Evolutionary conservation across 371 early-diverging fungal genomes (phyloP).

Genomic region (Rhizopus delemar): DNA sequence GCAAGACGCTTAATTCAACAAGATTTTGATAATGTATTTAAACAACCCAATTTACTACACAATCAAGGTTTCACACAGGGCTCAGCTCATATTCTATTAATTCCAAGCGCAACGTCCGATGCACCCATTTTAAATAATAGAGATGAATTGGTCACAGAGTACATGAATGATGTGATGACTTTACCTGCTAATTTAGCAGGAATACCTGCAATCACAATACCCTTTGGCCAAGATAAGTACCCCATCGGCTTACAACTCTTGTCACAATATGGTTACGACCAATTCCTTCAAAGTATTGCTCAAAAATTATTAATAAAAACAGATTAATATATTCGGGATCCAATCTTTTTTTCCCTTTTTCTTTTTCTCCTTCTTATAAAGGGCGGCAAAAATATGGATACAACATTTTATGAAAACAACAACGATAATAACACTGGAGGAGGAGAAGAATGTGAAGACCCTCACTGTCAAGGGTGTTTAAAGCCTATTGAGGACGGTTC

Average conservation of each 20-base stretch:
- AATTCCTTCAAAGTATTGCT: constrained; percentile 50
- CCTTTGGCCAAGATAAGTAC: constrained; percentile 54
- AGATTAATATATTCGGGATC: neutral
- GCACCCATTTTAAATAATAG: constrained; percentile 56
- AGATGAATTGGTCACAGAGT: constrained; percentile 47
- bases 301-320: constrained; percentile 8
- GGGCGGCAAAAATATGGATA: neutral
- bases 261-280: constrained; percentile 83
- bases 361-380: neutral
- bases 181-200: constrained; percentile 87
- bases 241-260: constrained; percentile 84
- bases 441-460: constrained; percentile 53
- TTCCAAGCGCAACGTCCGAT: constrained; percentile 68
- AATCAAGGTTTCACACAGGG: constrained; percentile 10
- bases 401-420: constrained; percentile 29
- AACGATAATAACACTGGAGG: constrained; percentile 15
- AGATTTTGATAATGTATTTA: constrained; percentile 79
- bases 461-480: constrained; percentile 75
- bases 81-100: constrained; percentile 64
- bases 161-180: constrained; percentile 87
- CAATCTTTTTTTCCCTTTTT: constrained; percentile 12
- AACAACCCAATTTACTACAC: constrained; percentile 37
- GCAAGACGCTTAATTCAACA: constrained; percentile 75
- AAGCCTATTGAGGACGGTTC: constrained; percentile 77
- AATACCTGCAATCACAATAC: constrained; percentile 71